A percentile compares a stretch with the other conserved stretches of the same genome.
phyloP scores from a whole-genome alignment of 371 early-diverging fungal genomes.

The Lichtheimia hyalospora region DNA sequence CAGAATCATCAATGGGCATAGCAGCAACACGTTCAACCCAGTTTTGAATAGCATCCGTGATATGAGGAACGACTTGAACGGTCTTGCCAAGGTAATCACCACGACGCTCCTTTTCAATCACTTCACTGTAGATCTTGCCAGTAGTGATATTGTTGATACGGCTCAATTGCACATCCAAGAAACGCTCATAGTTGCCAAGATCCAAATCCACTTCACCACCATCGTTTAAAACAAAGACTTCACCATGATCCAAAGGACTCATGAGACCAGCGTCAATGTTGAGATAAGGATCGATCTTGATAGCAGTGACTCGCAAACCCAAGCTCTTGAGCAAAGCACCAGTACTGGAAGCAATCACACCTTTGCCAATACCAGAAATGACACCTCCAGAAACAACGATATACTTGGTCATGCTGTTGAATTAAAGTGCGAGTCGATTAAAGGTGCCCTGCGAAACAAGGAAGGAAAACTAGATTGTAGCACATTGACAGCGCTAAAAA shows the following conservation, averaged over 20 bases:
- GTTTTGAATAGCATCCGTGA: constrained; percentile 97
- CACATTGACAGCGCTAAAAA: too few species aligned
- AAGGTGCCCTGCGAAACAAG: constrained; percentile 11
- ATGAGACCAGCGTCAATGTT: constrained; percentile 99
- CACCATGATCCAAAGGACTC: constrained; percentile 98
- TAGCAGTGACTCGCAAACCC: constrained; percentile 95
- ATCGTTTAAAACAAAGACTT: constrained; percentile 99
- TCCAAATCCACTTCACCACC: constrained; percentile 99
- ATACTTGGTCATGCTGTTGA: constrained; percentile 75
- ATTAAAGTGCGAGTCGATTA: not conserved
- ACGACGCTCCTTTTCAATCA: constrained; percentile 90
- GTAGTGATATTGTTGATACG: constrained; percentile 98
- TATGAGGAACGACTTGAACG: constrained; percentile 98
- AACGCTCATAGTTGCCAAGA: constrained; percentile 99
- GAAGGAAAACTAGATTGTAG: constrained; percentile 5
- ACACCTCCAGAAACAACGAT: constrained; percentile 99
- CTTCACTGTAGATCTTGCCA: constrained; percentile 96
- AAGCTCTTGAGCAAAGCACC: constrained; percentile 94
- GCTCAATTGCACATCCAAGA: constrained; percentile 91
- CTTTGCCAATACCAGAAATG: constrained; percentile 99
- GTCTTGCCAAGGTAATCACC: constrained; percentile 99
- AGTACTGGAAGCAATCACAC: constrained; percentile 97
- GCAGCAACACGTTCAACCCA: constrained; percentile 94
- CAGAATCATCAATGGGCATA: constrained; percentile 83
- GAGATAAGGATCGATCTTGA: constrained; percentile 99